Base-by-base conservation (phyloP, 2,329 filamentous ascomycete genomes). In the Alternaria sp. region DNA sequence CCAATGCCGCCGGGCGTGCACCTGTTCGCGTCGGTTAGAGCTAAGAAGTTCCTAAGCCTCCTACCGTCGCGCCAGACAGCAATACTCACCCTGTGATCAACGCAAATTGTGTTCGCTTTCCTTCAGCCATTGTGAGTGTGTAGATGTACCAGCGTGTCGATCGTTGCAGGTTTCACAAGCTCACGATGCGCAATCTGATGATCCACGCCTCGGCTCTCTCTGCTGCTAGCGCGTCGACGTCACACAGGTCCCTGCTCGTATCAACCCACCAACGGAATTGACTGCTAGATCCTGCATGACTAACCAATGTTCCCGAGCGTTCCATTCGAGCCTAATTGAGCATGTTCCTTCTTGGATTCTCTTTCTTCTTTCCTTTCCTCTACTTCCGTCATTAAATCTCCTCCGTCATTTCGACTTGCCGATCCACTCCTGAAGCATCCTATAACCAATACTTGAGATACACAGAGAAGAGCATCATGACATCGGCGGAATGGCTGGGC, bases 1-100 rank as follows among this genome's bases (percentile, higher is more conserved):
- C 87, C 87, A 63, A 89, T 88, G 48, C 85, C 85, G 40, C 85
- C 85, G 7, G 85, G 83, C 2, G 81, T 83, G 70, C 84, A 83
- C 44, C 82, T 82, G 46, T 27, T 61, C 30, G 28, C 36, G 62
- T 75, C 40, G 72, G 67, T 57, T 30, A 7, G 14, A 38, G 53
- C 38, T 27, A 18, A 27, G 2, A 38, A 36, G n/a, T 12, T 41
- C n/a, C 41, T 18, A 32, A 28, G 32, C 28, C 51, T 52, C 54
- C 40, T 41, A 25, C 40, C 30, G 34, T 32, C 11, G 25, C 20
- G 18, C n/a, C 14, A 20, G 27, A 27, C 18, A 45, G 30, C 11
- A 30, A 4, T 28, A 20, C 73, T 57, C 67, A 80, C 76, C 78
- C 78, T 4, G 78, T 80, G 30, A 80, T 74, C 36, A 80, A 51